These are phyloP conservation scores for Pseudocercospora cruenta DNA, from an alignment of 2,329 filamentous ascomycete genomes.

Conservation along the genomic window DNA sequence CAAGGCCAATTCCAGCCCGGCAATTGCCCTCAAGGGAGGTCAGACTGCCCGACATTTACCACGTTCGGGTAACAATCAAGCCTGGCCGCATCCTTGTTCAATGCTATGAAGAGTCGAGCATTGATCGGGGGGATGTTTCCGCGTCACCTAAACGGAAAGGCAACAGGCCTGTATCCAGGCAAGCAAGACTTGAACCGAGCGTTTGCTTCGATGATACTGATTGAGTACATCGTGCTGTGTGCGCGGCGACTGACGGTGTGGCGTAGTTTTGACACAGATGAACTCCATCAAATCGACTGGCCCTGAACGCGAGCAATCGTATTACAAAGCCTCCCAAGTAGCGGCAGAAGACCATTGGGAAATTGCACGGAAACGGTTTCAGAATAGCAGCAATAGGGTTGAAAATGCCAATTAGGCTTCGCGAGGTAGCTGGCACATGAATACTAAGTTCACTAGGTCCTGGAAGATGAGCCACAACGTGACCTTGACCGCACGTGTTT, in stretches of 20 bases:
- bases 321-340: too few species aligned
- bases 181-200: background rate
- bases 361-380: background rate
- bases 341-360: too few species aligned
- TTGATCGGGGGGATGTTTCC: background rate
- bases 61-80: background rate
- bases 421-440: background rate
- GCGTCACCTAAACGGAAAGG: background rate
- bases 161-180: background rate
- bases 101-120: background rate
- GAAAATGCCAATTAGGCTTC: background rate
- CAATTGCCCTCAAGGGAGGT: background rate
- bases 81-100: background rate
- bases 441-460: background rate
- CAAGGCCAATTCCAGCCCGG: background rate
- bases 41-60: background rate
- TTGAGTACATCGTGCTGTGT: too few species aligned
- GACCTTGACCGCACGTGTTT: slow-evolving; percentile 1
- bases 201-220: background rate
- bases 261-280: background rate
- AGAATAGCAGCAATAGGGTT: background rate
- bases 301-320: background rate
- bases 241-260: background rate
- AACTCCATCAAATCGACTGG: background rate
- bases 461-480: background rate